phyloP scores from a whole-genome alignment of 2,329 filamentous ascomycete genomes.

The Teratosphaeria epicoccoides region DNA sequence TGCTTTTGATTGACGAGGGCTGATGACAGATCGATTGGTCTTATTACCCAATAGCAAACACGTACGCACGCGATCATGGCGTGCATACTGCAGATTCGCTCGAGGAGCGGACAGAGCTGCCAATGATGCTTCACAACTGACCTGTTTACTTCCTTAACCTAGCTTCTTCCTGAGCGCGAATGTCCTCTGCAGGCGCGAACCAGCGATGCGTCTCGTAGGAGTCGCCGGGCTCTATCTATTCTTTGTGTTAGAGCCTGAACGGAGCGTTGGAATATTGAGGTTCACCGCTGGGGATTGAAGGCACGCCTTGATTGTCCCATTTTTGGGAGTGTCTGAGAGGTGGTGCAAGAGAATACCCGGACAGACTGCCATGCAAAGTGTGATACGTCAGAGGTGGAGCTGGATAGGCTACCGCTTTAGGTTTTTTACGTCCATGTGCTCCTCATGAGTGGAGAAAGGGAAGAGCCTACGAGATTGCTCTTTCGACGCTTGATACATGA shows the following conservation, averaged over 20 bases:
- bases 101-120: background rate
- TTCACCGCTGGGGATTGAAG: slow-evolving; percentile 24
- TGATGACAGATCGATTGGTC: background rate
- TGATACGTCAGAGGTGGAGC: background rate
- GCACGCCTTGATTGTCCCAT: slow-evolving; percentile 20
- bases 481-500: too few species aligned
- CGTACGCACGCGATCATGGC: background rate
- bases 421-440: too few species aligned
- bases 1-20: background rate
- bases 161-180: background rate
- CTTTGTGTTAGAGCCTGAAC: slow-evolving; percentile 31
- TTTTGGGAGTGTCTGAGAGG: background rate
- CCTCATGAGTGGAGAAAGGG: too few species aligned
- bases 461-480: too few species aligned
- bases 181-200: slow-evolving; percentile 6
- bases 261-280: slow-evolving; percentile 37
- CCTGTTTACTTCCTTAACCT: background rate
- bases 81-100: background rate
- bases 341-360: slow-evolving; percentile 29
- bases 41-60: background rate
- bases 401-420: too few species aligned
- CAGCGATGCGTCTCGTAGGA: slow-evolving; percentile 36
- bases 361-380: slow-evolving; percentile 12
- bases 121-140: background rate
- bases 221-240: slow-evolving; percentile 30